Evolutionary conservation across 306 rosid genomes (phyloP), one percentile per base, ranked within the genome.

Genomic region (Mimosa bimucronata): DNA sequence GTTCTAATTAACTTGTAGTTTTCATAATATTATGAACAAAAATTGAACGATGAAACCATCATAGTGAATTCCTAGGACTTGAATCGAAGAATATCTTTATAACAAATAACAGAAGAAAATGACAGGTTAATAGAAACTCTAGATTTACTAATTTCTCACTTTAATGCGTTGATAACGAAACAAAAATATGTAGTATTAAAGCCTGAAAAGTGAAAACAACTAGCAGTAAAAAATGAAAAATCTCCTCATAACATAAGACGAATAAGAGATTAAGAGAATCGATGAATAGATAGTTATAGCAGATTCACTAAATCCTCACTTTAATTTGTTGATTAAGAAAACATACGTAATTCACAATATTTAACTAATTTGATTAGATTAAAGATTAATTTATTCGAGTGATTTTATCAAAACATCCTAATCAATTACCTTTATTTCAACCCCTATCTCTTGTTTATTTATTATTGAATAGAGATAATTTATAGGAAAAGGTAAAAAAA

Each of bases 171-270:
- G 31, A 58, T 21, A 53, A 53, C 6, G 4, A 10, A 34, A 34
- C 38, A 34, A 34, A 34, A 34, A 6, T 0, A 25, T 58, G 29
- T 1, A 9, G 29, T 76, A 76, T 94, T 85, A n/a, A 7, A 2
- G 12, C 60, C 26, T 19, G 60, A 53, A n/a, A n/a, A 53, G 11
- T 53, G 60, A 53, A n/a, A n/a, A 53, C 12, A 6, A 53, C 26
- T 21, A 53, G 60, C 2, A 10, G 26, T 53, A 1, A 23, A n/a
- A 2, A 52, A 18, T 48, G 57, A 48, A 48, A 18, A 48, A 16
- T 5, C 21, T 18, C 21, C 57, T 48, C 1, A 48, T 6, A 16
- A 48, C 57, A 14, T 46, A n/a, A n/a, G n/a, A 14, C n/a, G 13
- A 1, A 46, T n/a, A 16, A 48, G 21, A 48, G 18, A 48, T 48